Evolutionary conservation across 208 protist genomes (phyloP).

Genomic region (Tetramitus jugosus): DNA sequence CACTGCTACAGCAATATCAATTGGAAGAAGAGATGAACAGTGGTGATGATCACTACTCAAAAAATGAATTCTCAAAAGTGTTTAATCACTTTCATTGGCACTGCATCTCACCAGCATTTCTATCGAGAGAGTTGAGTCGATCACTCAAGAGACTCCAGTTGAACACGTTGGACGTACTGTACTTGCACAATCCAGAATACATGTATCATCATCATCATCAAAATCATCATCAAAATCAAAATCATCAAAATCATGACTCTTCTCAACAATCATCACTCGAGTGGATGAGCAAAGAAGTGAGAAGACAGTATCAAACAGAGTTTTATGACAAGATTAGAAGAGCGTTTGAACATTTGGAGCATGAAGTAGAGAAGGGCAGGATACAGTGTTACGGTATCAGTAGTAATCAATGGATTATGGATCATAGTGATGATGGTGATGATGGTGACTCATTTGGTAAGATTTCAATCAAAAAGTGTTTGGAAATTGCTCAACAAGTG

Average conservation of each 20-base stretch:
- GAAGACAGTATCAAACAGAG: not conserved
- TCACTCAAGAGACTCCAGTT: not conserved
- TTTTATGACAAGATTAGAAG: not conserved
- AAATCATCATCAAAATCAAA: no score
- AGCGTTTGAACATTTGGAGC: not conserved
- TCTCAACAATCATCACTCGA: no score
- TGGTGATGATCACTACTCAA: no score
- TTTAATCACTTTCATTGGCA: not conserved
- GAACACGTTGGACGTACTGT: not conserved
- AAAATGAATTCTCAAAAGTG: no score
- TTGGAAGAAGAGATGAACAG: no score
- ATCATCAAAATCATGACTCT: no score
- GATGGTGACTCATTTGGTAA: not conserved
- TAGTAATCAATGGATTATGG: not conserved
- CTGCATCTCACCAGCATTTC: not conserved
- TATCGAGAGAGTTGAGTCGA: not conserved
- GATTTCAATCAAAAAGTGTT: no score
- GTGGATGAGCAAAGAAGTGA: no score
- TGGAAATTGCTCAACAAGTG: no score
- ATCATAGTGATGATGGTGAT: not conserved
- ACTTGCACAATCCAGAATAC: no score
- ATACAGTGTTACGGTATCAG: conserved; percentile 6
- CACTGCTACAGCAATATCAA: no score
- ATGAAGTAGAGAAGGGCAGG: not conserved
- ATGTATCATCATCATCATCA: no score